A percentile compares a stretch with the other conserved stretches of the same genome.
phyloP scores from a whole-genome alignment of 108 stramenopile species.

The Cyclostephanos tholiformis region DNA sequence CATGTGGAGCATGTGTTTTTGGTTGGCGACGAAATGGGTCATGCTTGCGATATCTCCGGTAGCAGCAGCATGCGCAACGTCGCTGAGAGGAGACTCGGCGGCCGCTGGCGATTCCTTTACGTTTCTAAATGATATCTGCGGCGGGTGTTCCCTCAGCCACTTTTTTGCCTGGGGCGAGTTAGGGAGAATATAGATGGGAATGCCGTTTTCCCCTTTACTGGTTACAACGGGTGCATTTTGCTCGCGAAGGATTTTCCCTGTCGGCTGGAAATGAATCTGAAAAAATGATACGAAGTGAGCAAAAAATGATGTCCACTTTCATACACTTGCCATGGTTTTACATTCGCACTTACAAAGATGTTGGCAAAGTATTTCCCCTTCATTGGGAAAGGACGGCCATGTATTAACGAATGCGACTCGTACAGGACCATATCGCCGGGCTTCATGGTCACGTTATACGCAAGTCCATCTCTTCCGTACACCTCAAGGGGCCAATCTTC shows the following conservation, averaged over 20 bases:
- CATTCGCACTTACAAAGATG: conserved; percentile 68
- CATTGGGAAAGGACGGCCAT: conserved; percentile 85
- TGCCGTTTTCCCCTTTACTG: conserved; percentile 29
- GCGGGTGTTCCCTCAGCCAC: conserved; percentile 42
- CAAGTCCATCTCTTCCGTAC: conserved; percentile 79
- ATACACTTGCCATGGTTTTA: conserved; percentile 57
- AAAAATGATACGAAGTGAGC: background rate
- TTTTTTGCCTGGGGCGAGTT: conserved; percentile 42
- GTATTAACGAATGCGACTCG: conserved; percentile 67
- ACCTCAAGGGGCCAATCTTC: conserved; percentile 94
- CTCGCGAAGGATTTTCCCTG: conserved; percentile 39
- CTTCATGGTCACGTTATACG: conserved; percentile 80
- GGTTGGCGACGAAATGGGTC: conserved; percentile 20
- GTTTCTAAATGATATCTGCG: background rate
- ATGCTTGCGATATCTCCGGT: conserved; percentile 39
- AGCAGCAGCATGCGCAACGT: conserved; percentile 41
- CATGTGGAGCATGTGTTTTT: conserved; percentile 39
- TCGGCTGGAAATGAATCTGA: conserved; percentile 51
- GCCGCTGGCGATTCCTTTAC: conserved; percentile 43
- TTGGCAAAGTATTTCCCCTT: conserved; percentile 86
- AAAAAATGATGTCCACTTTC: conserved; percentile 12
- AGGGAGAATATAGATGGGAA: conserved; percentile 48
- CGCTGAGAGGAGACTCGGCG: conserved; percentile 33
- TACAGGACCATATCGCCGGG: conserved; percentile 78
- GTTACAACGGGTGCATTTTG: conserved; percentile 38